phyloP scores from a whole-genome alignment of 1,284 basidiomycete species.

The Porodaedalea pini region DNA sequence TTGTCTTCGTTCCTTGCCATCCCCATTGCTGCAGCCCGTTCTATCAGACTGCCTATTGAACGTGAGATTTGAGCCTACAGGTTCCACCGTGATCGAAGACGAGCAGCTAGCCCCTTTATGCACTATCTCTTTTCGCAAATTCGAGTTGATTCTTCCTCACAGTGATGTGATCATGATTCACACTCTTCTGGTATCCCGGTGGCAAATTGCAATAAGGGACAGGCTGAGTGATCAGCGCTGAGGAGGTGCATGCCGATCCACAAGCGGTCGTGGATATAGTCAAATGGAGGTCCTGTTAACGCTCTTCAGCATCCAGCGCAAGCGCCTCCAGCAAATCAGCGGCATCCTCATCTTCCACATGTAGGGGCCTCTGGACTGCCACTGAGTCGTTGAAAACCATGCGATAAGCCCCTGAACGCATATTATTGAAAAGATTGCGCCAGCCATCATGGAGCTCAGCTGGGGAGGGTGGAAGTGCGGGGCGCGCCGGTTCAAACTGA shows the following conservation, averaged over 20 bases:
- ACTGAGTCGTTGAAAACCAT: not conserved
- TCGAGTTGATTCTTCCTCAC: no score
- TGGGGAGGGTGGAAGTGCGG: not conserved
- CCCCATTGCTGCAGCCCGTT: no score
- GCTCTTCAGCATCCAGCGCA: not conserved
- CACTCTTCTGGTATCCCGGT: no score
- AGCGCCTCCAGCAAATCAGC: slow-evolving; percentile 5
- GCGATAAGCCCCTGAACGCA: not conserved
- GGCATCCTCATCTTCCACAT: slow-evolving; percentile 3
- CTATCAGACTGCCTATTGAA: no score
- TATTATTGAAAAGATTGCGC: not conserved
- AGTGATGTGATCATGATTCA: no score
- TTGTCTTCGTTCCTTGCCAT: no score
- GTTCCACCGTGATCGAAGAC: no score
- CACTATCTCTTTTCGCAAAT: no score
- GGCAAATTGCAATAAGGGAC: no score
- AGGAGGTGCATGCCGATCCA: not conserved
- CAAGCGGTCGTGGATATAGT: not conserved
- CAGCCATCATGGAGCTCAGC: not conserved
- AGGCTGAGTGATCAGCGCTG: no score
- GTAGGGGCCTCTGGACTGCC: not conserved
- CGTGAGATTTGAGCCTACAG: no score
- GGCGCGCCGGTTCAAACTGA: slow-evolving; percentile 17
- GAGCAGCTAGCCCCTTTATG: no score
- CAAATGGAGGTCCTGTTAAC: not conserved